Conservation (phyloP, 306 rosid species). For the Fagus sylvatica region DNA sequence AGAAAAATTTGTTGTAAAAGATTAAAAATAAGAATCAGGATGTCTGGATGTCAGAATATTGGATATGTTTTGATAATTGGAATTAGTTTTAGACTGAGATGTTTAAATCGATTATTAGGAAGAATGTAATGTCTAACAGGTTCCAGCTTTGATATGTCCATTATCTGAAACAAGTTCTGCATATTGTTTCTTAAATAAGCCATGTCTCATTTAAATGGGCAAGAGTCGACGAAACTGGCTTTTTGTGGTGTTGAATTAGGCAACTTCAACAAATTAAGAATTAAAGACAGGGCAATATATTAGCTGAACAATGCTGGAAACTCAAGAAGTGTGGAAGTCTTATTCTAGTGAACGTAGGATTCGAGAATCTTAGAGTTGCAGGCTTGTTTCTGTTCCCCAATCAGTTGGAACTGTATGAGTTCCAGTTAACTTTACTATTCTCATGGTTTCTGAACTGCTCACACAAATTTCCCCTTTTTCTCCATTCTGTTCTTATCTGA, state of each 20-base stretch:
- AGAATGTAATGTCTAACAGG: background rate
- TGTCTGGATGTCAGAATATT: too few relatives aligned
- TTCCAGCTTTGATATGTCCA: background rate
- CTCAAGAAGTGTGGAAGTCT: constrained; percentile 4
- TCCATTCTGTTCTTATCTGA: background rate
- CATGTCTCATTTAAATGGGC: background rate
- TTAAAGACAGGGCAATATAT: background rate
- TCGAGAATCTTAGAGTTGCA: too few relatives aligned
- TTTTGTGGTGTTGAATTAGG: background rate
- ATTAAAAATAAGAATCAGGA: background rate
- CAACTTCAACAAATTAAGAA: background rate
- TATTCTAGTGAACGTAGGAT: too few relatives aligned
- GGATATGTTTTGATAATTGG: background rate
- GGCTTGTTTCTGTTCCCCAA: background rate
- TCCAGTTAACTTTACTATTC: background rate
- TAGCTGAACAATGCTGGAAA: constrained; percentile 7
- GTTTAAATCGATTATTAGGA: background rate
- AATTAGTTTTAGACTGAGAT: background rate
- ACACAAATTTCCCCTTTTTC: background rate
- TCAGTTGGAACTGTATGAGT: background rate
- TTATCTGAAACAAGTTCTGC: background rate
- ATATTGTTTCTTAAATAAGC: background rate
- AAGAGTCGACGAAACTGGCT: background rate
- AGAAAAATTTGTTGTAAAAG: background rate
- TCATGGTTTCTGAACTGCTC: background rate